Conservation (phyloP, 352 stramenopile species). For the Phytophthora foliorum region DNA sequence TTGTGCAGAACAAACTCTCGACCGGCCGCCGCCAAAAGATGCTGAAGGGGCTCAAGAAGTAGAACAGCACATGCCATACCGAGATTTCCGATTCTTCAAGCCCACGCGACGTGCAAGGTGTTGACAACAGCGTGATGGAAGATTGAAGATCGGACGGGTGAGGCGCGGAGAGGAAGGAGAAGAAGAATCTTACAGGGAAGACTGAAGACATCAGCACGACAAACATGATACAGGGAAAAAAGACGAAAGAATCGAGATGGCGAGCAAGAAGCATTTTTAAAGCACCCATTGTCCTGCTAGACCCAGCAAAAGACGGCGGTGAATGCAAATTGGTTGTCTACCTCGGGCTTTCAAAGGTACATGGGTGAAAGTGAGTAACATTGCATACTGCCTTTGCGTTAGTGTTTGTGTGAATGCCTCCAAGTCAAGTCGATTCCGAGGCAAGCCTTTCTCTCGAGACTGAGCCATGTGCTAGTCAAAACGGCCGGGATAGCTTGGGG, state of each 20-base stretch:
- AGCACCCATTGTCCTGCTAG: slow-evolving; percentile 26
- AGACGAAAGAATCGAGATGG: slow-evolving; percentile 34
- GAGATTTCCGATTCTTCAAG: slow-evolving; percentile 24
- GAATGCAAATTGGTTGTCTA: slow-evolving; percentile 16
- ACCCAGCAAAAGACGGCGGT: slow-evolving; percentile 21
- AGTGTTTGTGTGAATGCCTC: slow-evolving; percentile 23
- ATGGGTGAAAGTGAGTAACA: slow-evolving; percentile 47
- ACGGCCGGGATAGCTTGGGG: slow-evolving; percentile 31
- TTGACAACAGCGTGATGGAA: slow-evolving; percentile 32
- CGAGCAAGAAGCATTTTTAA: slow-evolving; percentile 46
- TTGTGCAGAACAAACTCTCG: slow-evolving; percentile 89
- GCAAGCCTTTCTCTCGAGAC: neutral
- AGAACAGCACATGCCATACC: slow-evolving; percentile 32
- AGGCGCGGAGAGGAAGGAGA: slow-evolving; percentile 36
- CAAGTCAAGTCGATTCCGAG: slow-evolving; percentile 7
- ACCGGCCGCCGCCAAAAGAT: slow-evolving; percentile 89
- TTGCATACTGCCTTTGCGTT: slow-evolving; percentile 43
- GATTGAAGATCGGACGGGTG: slow-evolving; percentile 16
- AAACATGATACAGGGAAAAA: slow-evolving; percentile 40
- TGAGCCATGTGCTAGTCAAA: slow-evolving; percentile 13
- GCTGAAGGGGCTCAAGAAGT: slow-evolving; percentile 92
- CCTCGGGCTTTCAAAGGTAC: slow-evolving; percentile 21
- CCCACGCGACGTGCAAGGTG: slow-evolving; percentile 24
- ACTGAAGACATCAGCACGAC: slow-evolving; percentile 48
- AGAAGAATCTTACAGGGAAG: slow-evolving; percentile 45